Evolutionary conservation across 2,329 filamentous ascomycete genomes (phyloP).

Genomic region (Fusarium cyanostomum): DNA sequence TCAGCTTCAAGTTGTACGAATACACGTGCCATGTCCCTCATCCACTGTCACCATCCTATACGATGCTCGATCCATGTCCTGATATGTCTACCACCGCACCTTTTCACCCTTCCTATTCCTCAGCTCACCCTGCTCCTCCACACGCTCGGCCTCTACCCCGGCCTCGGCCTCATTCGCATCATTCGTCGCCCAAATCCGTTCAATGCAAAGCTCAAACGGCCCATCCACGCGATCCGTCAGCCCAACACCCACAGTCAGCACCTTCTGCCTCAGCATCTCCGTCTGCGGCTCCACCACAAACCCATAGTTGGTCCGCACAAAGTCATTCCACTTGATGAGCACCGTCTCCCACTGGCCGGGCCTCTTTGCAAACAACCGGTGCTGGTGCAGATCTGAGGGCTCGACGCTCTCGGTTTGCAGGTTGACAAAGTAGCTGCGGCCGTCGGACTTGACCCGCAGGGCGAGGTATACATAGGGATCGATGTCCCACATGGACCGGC

Average conservation of each 20-base stretch:
- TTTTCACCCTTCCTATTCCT: slow-evolving; percentile 51
- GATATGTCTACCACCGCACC: slow-evolving; percentile 48
- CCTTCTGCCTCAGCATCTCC: slow-evolving; percentile 86
- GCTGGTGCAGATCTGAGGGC: slow-evolving; percentile 95
- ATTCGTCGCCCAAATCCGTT: slow-evolving; percentile 92
- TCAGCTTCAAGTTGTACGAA: slow-evolving; percentile 4
- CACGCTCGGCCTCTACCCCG: slow-evolving; percentile 27
- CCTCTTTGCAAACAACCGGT: slow-evolving; percentile 81
- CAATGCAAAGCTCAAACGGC: slow-evolving; percentile 86
- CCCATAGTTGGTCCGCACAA: slow-evolving; percentile 94
- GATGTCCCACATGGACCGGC: slow-evolving; percentile 85
- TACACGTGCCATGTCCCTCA: slow-evolving; percentile 3
- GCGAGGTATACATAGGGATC: slow-evolving; percentile 90
- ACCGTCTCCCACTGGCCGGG: slow-evolving; percentile 95
- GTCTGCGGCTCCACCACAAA: slow-evolving; percentile 92
- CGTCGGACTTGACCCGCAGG: slow-evolving; percentile 88
- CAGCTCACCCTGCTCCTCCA: slow-evolving; percentile 42
- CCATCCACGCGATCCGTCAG: slow-evolving; percentile 90
- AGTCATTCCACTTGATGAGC: slow-evolving; percentile 89
- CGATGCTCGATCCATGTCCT: neutral
- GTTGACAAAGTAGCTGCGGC: slow-evolving; percentile 92
- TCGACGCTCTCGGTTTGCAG: slow-evolving; percentile 94
- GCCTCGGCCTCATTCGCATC: slow-evolving; percentile 43
- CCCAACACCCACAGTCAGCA: slow-evolving; percentile 86
- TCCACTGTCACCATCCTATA: neutral